phyloP scores from a whole-genome alignment of 441 rosid genomes.

The Omphalea diandra region DNA sequence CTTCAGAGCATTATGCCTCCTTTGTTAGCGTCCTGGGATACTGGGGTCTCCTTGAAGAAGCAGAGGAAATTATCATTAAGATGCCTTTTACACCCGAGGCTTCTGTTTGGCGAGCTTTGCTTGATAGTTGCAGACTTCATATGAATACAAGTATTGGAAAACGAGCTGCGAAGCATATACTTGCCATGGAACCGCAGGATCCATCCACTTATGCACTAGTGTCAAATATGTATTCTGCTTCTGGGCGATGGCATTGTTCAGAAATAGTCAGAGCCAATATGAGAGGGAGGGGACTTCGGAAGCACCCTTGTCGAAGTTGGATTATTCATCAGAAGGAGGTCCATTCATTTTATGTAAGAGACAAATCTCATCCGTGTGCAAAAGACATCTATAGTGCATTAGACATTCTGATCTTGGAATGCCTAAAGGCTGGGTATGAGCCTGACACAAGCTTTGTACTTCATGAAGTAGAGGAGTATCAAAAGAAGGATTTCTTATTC shows the following conservation, averaged over 20 bases:
- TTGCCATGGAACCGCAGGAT: conserved; percentile 51
- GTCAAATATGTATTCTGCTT: conserved; percentile 80
- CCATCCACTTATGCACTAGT: conserved; percentile 68
- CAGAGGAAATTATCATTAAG: conserved; percentile 49
- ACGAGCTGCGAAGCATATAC: conserved; percentile 53
- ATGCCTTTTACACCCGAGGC: conserved; percentile 58
- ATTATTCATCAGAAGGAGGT: conserved; percentile 52
- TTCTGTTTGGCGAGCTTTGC: conserved; percentile 70
- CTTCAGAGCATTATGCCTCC: conserved; percentile 67
- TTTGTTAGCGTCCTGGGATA: conserved; percentile 65
- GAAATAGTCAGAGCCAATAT: conserved; percentile 63
- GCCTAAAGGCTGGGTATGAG: conserved; percentile 65
- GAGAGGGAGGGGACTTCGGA: conserved; percentile 53
- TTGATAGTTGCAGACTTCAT: conserved; percentile 70
- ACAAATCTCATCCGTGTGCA: conserved; percentile 56
- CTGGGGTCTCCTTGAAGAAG: conserved; percentile 80
- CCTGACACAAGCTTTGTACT: conserved; percentile 87
- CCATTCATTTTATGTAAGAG: conserved; percentile 70
- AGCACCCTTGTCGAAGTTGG: conserved; percentile 84
- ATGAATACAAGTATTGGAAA: conserved; percentile 50
- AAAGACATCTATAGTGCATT: conserved; percentile 69
- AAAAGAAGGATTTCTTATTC: conserved; percentile 72
- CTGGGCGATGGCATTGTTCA: conserved; percentile 80
- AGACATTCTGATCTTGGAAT: conserved; percentile 66
- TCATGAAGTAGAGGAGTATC: conserved; percentile 85